Conservation (phyloP, 2,329 filamentous ascomycete species). For the Biscogniauxia sp. region DNA sequence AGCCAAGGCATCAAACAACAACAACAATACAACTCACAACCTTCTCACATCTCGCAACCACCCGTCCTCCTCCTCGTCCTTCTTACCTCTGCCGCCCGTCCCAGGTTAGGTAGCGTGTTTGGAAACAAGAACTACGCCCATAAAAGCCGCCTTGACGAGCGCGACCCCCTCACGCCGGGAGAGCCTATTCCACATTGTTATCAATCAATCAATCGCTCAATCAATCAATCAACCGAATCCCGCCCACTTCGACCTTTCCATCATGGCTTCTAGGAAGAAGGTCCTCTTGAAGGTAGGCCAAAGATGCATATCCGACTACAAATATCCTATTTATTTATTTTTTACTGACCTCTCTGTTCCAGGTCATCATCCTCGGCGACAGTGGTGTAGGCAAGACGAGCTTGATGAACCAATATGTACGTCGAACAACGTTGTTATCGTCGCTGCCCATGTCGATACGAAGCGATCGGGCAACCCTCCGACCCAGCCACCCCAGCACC, state of each 20-base stretch:
- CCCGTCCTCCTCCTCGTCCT: background rate
- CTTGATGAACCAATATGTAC: conserved; percentile 99
- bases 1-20: conserved; percentile 2
- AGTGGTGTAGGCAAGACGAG: conserved; percentile 99
- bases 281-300: conserved; percentile 75
- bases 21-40: conserved; percentile 3
- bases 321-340: background rate
- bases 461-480: conserved; percentile 3
- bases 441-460: background rate
- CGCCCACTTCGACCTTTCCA: conserved; percentile 26
- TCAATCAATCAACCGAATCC: conserved; percentile 4
- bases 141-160: background rate
- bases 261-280: conserved; percentile 83
- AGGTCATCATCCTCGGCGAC: conserved; percentile 99
- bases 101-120: background rate
- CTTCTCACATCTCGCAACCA: background rate
- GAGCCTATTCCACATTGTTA: background rate
- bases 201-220: background rate
- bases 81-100: background rate
- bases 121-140: background rate
- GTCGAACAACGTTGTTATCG: conserved; percentile 30
- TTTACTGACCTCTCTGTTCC: conserved; percentile 3
- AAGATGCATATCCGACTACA: conserved; percentile 8
- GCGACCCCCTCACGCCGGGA: no score
- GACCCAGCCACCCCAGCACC: conserved; percentile 2